Evolutionary conservation across 2,329 filamentous ascomycete genomes (phyloP).

Genomic region (Aureobasidium melanogenum): DNA sequence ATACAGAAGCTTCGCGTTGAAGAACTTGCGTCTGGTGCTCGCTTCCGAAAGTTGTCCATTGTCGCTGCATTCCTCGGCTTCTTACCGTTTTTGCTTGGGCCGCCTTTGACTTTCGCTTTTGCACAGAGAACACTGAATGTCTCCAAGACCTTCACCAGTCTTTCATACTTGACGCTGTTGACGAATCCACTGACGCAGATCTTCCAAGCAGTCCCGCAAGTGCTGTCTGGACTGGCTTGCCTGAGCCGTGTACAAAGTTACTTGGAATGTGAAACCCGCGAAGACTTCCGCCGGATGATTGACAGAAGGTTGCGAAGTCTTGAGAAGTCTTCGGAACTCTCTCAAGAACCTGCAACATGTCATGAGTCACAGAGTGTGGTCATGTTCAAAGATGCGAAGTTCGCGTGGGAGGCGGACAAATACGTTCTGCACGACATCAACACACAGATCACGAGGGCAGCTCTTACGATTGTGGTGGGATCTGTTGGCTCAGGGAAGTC

Average conservation of each 20-base stretch:
- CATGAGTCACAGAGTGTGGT: background rate
- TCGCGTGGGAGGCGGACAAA: background rate
- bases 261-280: background rate
- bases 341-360: no score
- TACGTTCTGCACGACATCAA: background rate
- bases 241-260: background rate
- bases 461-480: constrained; percentile 41
- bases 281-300: background rate
- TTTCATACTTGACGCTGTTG: background rate
- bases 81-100: background rate
- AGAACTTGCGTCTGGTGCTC: background rate
- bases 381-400: background rate
- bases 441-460: constrained; percentile 20
- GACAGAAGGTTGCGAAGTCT: no score
- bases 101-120: background rate
- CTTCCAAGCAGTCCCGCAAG: background rate
- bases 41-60: background rate
- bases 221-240: background rate
- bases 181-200: background rate
- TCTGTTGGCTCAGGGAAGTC: constrained; percentile 47
- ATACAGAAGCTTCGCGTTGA: background rate
- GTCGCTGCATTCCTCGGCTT: background rate
- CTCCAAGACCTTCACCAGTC: background rate
- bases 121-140: background rate
- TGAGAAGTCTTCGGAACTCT: no score